Base-by-base conservation (phyloP, 1,284 basidiomycete genomes). In the Rhodotorula sp. region DNA sequence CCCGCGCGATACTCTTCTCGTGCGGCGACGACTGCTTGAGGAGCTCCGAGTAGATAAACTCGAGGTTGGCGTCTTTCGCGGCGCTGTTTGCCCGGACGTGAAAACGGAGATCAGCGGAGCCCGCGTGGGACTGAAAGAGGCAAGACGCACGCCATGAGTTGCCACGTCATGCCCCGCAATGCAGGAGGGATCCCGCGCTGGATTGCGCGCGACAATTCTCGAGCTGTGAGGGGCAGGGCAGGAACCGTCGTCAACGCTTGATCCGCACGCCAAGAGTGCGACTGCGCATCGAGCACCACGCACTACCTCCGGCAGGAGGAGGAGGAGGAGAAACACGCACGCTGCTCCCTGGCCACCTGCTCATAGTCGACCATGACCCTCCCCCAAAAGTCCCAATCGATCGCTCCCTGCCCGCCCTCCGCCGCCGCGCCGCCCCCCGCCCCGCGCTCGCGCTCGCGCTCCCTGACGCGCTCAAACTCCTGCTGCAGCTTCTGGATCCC, bases 111-210 rank as follows among this genome's bases (percentile, higher is more conserved):
- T 41, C 23, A 61, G 50, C 68, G 66, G 60, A 41, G 21, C 61
- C 55, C 61, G 17, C 70, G 63, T 3, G 55, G 10, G 21, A 49
- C 23, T 4, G 16, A 14, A 52, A 13, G 21, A 14, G 10, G 14
- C 3, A n/a, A 12, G 41, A 68, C 70, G 41, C 14, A 76, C 75
- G 84, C 93, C 94, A 99, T 97, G 81, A 98, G 86, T 81, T 99
- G 96, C 96, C 96, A 99, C 83, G 97, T 90, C 89, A 97, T 95
- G 34, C 95, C 95, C 59, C 95, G 88, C 53, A 93, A 81, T 0
- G 89, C 87, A 50, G 88, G 84, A 1, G 95, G 97, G 48, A 99
- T 93, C 2, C 96, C 96, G 68, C 86, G 86, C 78, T 97, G 93
- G 70, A 99, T 99, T 1, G 94, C 96, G 75, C 86, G 86, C 10